A percentile compares a stretch with the other conserved stretches of the same genome.
phyloP scores from a whole-genome alignment of 2,329 filamentous ascomycete species.

The Geoglossum cookeanum region DNA sequence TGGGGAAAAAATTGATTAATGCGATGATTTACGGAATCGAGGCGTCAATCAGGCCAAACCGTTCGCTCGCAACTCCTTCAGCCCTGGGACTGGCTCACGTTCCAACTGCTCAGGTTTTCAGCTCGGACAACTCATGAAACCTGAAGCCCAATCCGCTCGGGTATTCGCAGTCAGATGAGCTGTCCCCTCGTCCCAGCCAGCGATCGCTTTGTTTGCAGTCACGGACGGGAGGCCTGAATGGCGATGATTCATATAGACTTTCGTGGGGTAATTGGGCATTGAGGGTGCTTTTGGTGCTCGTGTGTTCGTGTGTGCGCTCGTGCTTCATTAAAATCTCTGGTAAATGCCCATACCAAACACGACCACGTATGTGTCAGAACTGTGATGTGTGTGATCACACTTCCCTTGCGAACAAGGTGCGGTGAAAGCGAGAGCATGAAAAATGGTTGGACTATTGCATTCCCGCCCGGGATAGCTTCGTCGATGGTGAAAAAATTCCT shows the following conservation, averaged over 20 bases:
- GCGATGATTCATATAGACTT: neutral
- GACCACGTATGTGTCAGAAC: constrained; percentile 1
- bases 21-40: neutral
- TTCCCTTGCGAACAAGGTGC: neutral
- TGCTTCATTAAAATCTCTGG: neutral
- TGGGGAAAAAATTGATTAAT: neutral
- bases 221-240: neutral
- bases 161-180: neutral
- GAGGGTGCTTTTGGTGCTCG: neutral
- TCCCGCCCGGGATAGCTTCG: neutral
- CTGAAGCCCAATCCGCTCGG: neutral
- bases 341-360: neutral
- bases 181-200: neutral
- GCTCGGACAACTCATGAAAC: constrained; percentile 2
- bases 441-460: neutral
- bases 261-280: neutral
- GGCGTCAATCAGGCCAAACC: neutral
- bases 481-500: neutral
- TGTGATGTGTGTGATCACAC: neutral
- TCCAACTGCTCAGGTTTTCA: constrained; percentile 1
- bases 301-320: neutral
- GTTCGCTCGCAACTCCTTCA: neutral
- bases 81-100: neutral
- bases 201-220: constrained; percentile 1
- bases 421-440: neutral